Conservation (phyloP, 495 filamentous ascomycete species). For the Trypethelium eluteriae region DNA sequence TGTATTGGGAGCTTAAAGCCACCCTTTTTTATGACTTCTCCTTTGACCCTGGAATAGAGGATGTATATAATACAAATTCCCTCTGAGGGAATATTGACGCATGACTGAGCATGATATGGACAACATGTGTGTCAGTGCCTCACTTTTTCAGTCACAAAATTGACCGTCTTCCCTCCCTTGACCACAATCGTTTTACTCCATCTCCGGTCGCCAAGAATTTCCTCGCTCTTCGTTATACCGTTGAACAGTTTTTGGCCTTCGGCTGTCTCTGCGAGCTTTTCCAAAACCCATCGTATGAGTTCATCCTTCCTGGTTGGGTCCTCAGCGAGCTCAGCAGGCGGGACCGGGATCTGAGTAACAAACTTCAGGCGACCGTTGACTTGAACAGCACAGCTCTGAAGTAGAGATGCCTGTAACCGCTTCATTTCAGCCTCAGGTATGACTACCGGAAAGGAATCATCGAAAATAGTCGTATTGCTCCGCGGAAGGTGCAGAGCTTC, state of each 20-base stretch:
- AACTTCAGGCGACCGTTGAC: slow-evolving; percentile 69
- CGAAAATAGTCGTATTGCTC: slow-evolving; percentile 40
- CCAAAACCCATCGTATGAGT: slow-evolving; percentile 52
- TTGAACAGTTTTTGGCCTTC: slow-evolving; percentile 43
- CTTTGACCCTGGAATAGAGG: neutral
- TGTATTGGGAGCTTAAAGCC: neutral
- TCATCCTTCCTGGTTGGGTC: slow-evolving; percentile 25
- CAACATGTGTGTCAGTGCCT: neutral
- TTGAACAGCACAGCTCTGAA: slow-evolving; percentile 56
- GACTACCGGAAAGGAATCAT: slow-evolving; percentile 17
- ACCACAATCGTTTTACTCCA: slow-evolving; percentile 36
- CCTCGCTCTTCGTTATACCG: slow-evolving; percentile 38
- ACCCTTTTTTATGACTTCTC: neutral
- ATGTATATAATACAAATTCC: neutral
- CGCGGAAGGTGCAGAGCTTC: slow-evolving; percentile 43
- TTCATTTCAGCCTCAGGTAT: slow-evolving; percentile 16
- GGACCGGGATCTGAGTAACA: slow-evolving; percentile 49
- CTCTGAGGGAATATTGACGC: neutral
- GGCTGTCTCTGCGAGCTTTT: slow-evolving; percentile 41
- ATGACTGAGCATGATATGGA: neutral
- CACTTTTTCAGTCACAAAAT: slow-evolving; percentile 44
- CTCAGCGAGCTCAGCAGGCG: slow-evolving; percentile 32
- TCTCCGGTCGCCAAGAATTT: slow-evolving; percentile 25
- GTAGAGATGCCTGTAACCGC: slow-evolving; percentile 15
- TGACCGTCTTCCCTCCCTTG: slow-evolving; percentile 47